These are phyloP conservation scores for Coniella vitis DNA, from an alignment of 2,329 filamentous ascomycete species.

Conservation along the genomic window DNA sequence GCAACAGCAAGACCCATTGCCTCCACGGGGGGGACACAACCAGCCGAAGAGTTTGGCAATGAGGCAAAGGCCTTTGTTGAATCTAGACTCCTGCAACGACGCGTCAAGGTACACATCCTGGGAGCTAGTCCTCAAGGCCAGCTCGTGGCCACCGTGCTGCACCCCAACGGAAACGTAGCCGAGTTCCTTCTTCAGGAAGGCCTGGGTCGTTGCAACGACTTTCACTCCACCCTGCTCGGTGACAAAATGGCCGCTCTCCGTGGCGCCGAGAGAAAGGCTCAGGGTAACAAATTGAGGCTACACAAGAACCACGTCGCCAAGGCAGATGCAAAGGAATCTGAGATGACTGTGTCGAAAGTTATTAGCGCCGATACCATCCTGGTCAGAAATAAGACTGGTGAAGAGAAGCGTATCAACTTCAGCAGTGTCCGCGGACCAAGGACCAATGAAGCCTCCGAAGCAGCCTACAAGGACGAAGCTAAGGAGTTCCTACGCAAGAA, in stretches of 20 bases:
- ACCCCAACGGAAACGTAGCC: conserved; percentile 88
- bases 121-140: conserved; percentile 86
- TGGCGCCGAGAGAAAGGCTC: conserved; percentile 79
- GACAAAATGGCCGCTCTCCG: conserved; percentile 79
- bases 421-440: conserved; percentile 95
- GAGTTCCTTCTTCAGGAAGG: conserved; percentile 85
- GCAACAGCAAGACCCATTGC: conserved; percentile 79
- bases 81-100: conserved; percentile 74
- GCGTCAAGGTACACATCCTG: conserved; percentile 74
- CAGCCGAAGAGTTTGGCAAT: conserved; percentile 83
- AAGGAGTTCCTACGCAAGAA: conserved; percentile 95
- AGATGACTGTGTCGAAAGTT: conserved; percentile 79
- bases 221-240: conserved; percentile 89
- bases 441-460: conserved; percentile 75
- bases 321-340: conserved; percentile 56
- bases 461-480: conserved; percentile 83
- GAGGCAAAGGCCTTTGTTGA: conserved; percentile 88
- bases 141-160: conserved; percentile 79
- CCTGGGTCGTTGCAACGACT: conserved; percentile 86
- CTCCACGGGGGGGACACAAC: conserved; percentile 70
- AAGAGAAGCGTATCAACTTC: conserved; percentile 83
- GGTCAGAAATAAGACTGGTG: conserved; percentile 75
- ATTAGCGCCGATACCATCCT: conserved; percentile 85
- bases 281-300: conserved; percentile 66
- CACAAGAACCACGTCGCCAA: conserved; percentile 78